Conservation (phyloP, 306 rosid genomes). For the Cicer cuneatum region DNA sequence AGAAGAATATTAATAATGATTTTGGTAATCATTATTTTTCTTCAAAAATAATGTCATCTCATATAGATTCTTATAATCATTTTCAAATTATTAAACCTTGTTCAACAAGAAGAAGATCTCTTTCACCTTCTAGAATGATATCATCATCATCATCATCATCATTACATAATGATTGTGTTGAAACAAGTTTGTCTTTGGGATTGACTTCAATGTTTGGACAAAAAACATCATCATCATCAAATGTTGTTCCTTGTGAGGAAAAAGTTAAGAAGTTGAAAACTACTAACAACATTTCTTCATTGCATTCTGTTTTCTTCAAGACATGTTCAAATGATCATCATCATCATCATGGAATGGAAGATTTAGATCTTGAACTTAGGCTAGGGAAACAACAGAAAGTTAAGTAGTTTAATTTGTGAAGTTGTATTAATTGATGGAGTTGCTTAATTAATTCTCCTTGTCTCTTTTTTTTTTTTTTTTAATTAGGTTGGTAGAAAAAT, state of each 20-base stretch:
- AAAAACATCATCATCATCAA: constrained; percentile 36
- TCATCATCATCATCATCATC: too few species aligned
- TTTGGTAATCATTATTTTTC: constrained; percentile 37
- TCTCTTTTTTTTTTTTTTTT: not conserved
- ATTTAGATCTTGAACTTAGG: constrained; percentile 94
- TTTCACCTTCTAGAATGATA: constrained; percentile 15
- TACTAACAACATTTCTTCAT: constrained; percentile 40
- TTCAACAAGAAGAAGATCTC: constrained; percentile 16
- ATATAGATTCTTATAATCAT: not conserved
- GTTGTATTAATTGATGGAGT: constrained; percentile 13
- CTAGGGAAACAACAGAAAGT: constrained; percentile 67
- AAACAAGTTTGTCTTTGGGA: constrained; percentile 64
- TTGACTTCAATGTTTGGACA: constrained; percentile 51
- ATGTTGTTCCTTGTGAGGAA: constrained; percentile 31
- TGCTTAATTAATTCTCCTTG: not conserved
- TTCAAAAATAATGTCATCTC: constrained; percentile 22
- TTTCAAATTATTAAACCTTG: not conserved
- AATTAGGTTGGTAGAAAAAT: constrained; percentile 17
- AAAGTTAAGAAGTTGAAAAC: constrained; percentile 58
- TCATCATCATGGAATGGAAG: constrained; percentile 51
- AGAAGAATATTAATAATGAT: too few species aligned
- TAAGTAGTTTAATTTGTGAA: constrained; percentile 6
- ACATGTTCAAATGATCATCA: constrained; percentile 48
- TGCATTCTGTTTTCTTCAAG: constrained; percentile 45
- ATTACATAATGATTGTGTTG: constrained; percentile 46